Base-by-base conservation (phyloP, 345 rosid genomes). In the Brassica cretica region DNA sequence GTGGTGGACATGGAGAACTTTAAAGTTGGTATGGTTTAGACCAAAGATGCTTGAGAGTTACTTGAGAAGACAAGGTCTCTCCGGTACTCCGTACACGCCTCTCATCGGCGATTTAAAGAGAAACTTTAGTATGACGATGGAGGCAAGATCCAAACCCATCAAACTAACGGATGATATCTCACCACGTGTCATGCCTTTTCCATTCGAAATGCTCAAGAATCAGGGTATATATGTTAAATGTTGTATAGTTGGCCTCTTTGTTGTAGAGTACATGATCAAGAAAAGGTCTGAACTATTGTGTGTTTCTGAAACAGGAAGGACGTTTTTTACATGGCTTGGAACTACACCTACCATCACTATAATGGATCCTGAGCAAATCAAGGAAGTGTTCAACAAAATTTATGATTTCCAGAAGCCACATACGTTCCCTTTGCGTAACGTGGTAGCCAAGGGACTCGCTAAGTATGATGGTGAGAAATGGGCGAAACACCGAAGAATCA, bases 301-400 rank as follows among this genome's bases (percentile, higher is more conserved):
- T 58, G 46, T 27, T 46, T n/a, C 2, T 63, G 70, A 59, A 33
- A 81, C 79, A 82, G 89, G 91, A 11, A 84, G 78, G 39, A 77
- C 76, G 33, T 77, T 19, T n/a, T 85, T 80, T 30, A 74, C 49
- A 24, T 85, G 90, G 92, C 0, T 66, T 30, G 89, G 88, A 21
- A 87, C 87, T 0, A 76, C 6, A 39, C 87, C 89, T 32, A 83
- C 64, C 37, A 71, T 85, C 63, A 77, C 61, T 6, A 76, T 85
- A 29, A 82, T 56, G 80, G 66, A 87, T 29, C 88, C 85, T 1
- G 84, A 86, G 53, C 70, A 53, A 5, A 15, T 53, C 24, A 53
- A 53, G 59, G 59, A 53, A 53, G 59, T 6, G 59, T 53, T n/a
- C 59, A 53, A 53, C 59, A 53, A 53, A 53, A 16, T 15, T 5